These are phyloP conservation scores for Suhomyces wounanorum DNA, from an alignment of 1,139 yeast species.

Conservation along the genomic window DNA sequence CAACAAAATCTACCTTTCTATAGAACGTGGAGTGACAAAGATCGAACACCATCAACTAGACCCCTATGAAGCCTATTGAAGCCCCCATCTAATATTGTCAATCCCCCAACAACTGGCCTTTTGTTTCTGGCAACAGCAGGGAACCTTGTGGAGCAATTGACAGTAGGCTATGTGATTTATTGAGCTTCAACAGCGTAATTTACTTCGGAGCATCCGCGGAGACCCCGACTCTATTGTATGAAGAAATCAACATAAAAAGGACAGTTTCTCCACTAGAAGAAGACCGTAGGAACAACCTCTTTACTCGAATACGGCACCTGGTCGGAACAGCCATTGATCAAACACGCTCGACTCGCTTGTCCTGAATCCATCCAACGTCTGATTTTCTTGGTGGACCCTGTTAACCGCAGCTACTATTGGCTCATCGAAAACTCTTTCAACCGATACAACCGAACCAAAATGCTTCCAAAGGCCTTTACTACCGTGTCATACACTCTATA, in stretches of 20 bases:
- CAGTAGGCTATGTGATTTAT: neutral
- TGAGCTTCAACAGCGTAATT: neutral
- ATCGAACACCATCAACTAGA: neutral
- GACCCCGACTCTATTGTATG: neutral
- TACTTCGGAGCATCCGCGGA: neutral
- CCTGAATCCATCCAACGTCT: too few relatives aligned
- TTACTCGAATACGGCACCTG: neutral
- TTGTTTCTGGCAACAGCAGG: neutral
- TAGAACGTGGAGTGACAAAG: neutral
- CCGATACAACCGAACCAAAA: neutral
- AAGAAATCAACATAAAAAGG: neutral
- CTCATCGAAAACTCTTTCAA: too few relatives aligned
- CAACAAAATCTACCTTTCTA: neutral
- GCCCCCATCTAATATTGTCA: neutral
- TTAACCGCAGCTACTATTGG: too few relatives aligned
- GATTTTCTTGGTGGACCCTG: too few relatives aligned
- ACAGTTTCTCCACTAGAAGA: neutral
- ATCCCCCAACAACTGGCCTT: neutral
- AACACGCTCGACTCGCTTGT: too few relatives aligned
- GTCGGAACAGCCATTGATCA: neutral
- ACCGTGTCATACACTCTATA: constrained; percentile 32
- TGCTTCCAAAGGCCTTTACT: constrained; percentile 19
- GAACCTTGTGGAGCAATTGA: neutral
- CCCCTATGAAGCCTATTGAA: neutral
- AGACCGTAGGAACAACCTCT: neutral